phyloP scores from a whole-genome alignment of 192 early-diverging fungal species.

The Mortierella alpina region DNA sequence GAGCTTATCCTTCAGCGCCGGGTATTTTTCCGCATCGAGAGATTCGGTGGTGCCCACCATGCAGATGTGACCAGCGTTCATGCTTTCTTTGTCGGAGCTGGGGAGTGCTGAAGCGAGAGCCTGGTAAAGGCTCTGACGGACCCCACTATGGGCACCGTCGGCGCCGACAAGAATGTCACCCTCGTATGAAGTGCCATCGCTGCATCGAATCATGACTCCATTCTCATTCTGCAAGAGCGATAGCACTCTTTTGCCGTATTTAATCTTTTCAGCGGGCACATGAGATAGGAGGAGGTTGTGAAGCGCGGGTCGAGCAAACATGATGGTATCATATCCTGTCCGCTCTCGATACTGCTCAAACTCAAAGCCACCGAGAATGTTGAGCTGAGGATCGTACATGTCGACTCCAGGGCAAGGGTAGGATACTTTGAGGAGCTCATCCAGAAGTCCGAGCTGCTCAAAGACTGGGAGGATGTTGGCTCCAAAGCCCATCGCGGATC shows the following conservation, averaged over 20 bases:
- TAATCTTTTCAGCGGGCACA: not conserved
- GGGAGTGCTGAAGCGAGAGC: not conserved
- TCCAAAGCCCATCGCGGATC: not conserved
- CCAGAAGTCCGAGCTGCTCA: slow-evolving; percentile 1
- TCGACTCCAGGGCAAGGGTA: not conserved
- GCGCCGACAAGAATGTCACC: slow-evolving; percentile 22
- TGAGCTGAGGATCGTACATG: not conserved
- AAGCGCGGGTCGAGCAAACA: slow-evolving; percentile 2
- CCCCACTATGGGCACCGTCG: slow-evolving; percentile 6
- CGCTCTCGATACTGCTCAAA: not conserved
- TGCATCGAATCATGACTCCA: not conserved
- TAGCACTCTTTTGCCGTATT: not conserved
- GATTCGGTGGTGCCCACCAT: slow-evolving; percentile 17
- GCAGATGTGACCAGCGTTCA: not conserved
- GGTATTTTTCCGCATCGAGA: slow-evolving; percentile 21
- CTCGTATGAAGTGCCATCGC: slow-evolving; percentile 6
- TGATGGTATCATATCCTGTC: not conserved
- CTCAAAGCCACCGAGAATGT: not conserved
- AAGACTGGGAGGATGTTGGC: not conserved
- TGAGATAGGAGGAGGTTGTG: slow-evolving; percentile 3
- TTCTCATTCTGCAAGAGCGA: not conserved
- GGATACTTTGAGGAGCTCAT: not conserved
- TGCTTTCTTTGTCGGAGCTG: not conserved
- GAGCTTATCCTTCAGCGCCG: not conserved
- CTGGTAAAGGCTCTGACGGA: slow-evolving; percentile 21